Conservation (phyloP, 306 rosid genomes). For the Comarum palustre region DNA sequence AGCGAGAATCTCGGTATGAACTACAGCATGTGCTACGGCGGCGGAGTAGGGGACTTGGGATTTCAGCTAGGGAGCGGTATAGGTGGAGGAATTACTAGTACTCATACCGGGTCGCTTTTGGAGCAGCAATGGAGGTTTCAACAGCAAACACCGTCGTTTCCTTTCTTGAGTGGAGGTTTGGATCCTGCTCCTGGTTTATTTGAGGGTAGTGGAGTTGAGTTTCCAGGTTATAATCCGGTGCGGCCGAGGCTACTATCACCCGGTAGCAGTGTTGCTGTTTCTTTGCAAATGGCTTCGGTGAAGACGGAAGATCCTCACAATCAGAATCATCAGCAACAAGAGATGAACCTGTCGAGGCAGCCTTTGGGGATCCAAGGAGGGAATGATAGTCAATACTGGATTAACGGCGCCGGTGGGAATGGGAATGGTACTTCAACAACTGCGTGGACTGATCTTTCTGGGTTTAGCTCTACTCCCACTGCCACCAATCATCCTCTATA, state of each 20-base stretch:
- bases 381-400: constrained; percentile 57
- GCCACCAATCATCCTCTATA: constrained; percentile 39
- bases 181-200: constrained; percentile 44
- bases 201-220: constrained; percentile 30
- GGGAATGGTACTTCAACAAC: constrained; percentile 25
- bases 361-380: constrained; percentile 42
- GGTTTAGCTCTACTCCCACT: constrained; percentile 59
- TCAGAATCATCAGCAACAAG: constrained; percentile 19
- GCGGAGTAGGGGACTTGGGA: constrained; percentile 50
- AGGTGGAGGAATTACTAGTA: constrained; percentile 16
- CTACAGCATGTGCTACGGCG: constrained; percentile 49
- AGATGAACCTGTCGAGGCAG: constrained; percentile 59
- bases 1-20: constrained; percentile 48
- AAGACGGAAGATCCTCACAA: constrained; percentile 54
- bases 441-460: constrained; percentile 67
- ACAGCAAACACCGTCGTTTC: constrained; percentile 57
- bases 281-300: constrained; percentile 45
- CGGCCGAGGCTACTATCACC: constrained; percentile 38
- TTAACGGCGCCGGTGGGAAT: background rate
- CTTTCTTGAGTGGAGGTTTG: constrained; percentile 46
- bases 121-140: constrained; percentile 54
- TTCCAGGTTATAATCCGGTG: constrained; percentile 29
- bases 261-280: constrained; percentile 34
- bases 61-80: constrained; percentile 53
- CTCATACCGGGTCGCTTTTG: constrained; percentile 28